Percentiles rank a stretch among this genome's conserved stretches.
Evolutionary conservation across 2,329 filamentous ascomycete species (phyloP).

Genomic region (Microthyrium microscopicum): DNA sequence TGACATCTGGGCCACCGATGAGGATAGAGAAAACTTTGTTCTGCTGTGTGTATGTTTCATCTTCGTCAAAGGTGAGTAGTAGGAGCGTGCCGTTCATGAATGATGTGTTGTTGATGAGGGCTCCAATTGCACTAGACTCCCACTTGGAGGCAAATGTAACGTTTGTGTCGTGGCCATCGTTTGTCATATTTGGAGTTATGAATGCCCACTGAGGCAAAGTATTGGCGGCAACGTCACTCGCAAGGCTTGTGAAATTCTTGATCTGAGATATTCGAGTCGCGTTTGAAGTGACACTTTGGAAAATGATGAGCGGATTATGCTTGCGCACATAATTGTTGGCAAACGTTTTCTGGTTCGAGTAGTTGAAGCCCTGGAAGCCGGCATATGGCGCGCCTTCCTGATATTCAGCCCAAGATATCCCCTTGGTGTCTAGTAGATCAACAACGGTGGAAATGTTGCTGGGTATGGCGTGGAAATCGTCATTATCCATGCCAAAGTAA

Average conservation of each 20-base stretch:
- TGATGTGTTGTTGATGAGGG: conserved; percentile 49
- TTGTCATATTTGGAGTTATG: conserved; percentile 44
- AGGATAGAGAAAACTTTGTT: conserved; percentile 59
- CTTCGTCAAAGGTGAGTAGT: conserved; percentile 66
- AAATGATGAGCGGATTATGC: conserved; percentile 52
- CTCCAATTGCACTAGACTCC: conserved; percentile 50
- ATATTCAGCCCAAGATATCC: conserved; percentile 41
- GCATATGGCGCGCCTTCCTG: conserved; percentile 63
- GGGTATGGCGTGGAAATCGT: conserved; percentile 38
- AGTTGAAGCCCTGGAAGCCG: conserved; percentile 50
- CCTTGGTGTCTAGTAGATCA: conserved; percentile 26
- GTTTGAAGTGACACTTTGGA: conserved; percentile 42
- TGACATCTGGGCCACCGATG: conserved; percentile 50
- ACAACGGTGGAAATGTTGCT: conserved; percentile 24
- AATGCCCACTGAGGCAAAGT: conserved; percentile 56
- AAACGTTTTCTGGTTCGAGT: conserved; percentile 46
- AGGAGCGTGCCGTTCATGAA: conserved; percentile 66
- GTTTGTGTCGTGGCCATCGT: conserved; percentile 36
- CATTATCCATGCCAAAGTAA: conserved; percentile 30
- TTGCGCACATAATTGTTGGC: conserved; percentile 69
- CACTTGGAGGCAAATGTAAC: conserved; percentile 53
- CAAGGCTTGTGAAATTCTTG: conserved; percentile 59
- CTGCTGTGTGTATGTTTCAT: conserved; percentile 46
- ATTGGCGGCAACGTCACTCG: conserved; percentile 45
- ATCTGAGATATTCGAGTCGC: conserved; percentile 47